Percentiles rank a stretch among this genome's conserved stretches.
Evolutionary conservation across 768 basidiomycete species (phyloP).

Genomic region (Leccinum boreale): DNA sequence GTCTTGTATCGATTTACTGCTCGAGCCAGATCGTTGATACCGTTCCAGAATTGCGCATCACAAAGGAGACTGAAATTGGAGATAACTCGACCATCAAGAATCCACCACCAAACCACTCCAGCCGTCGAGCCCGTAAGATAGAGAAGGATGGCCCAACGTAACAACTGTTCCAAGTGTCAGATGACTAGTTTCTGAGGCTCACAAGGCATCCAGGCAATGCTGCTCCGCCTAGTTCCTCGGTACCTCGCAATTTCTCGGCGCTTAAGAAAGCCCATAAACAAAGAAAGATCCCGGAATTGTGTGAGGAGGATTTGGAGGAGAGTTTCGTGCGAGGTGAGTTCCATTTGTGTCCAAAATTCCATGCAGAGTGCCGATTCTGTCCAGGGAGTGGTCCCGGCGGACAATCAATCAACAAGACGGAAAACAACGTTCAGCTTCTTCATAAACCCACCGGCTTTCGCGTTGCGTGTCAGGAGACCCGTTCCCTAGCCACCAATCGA

Average conservation of each 20-base stretch:
- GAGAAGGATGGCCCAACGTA: conserved; percentile 37
- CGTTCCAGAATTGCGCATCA: conserved; percentile 66
- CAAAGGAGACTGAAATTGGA: conserved; percentile 81
- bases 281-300: conserved; percentile 62
- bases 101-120: conserved; percentile 44
- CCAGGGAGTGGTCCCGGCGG: conserved; percentile 90
- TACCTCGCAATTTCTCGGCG: conserved; percentile 56
- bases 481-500: conserved; percentile 78
- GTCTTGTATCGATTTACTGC: conserved; percentile 14
- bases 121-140: conserved; percentile 44
- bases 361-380: conserved; percentile 7
- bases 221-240: conserved; percentile 28
- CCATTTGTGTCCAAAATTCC: neutral
- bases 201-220: conserved; percentile 29
- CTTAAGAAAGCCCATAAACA: conserved; percentile 66
- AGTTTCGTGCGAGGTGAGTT: conserved; percentile 76
- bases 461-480: conserved; percentile 84
- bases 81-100: conserved; percentile 77
- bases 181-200: conserved; percentile 28
- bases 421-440: conserved; percentile 85
- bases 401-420: conserved; percentile 96
- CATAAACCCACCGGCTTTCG: conserved; percentile 89
- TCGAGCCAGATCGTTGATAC: neutral
- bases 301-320: conserved; percentile 83
- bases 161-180: conserved; percentile 23